These are phyloP conservation scores for Lyophyllum shimeji DNA, from an alignment of 768 basidiomycete species.

Conservation along the genomic window DNA sequence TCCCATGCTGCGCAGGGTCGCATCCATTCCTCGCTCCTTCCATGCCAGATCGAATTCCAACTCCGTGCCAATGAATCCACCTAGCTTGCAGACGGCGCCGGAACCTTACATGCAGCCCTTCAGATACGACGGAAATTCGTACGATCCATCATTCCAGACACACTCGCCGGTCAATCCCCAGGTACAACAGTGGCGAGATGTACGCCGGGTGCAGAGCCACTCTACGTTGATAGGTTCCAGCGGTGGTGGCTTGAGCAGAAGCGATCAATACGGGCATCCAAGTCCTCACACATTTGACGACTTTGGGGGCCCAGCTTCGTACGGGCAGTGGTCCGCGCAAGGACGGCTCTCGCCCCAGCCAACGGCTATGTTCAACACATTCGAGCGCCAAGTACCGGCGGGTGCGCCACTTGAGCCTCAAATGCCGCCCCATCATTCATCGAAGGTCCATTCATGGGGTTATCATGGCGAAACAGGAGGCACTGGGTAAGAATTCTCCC, in stretches of 20 bases:
- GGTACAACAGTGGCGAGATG: slow-evolving; percentile 16
- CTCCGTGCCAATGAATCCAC: background rate
- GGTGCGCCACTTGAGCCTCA: slow-evolving; percentile 9
- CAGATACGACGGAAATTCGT: slow-evolving; percentile 2
- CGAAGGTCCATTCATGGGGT: slow-evolving; percentile 20
- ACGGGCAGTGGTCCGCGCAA: slow-evolving; percentile 12
- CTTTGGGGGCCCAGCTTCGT: slow-evolving; percentile 8
- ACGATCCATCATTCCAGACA: background rate
- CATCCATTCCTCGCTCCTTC: slow-evolving; percentile 15
- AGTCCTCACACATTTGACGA: slow-evolving; percentile 4
- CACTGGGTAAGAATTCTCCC: slow-evolving; percentile 18
- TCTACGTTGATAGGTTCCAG: slow-evolving; percentile 19
- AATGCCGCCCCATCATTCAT: slow-evolving; percentile 5
- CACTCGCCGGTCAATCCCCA: slow-evolving; percentile 9
- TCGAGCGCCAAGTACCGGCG: slow-evolving; percentile 6
- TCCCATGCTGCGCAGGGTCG: slow-evolving; percentile 13
- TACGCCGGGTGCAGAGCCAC: slow-evolving; percentile 26
- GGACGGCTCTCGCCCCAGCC: slow-evolving; percentile 10
- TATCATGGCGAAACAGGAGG: slow-evolving; percentile 23
- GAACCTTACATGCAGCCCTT: slow-evolving; percentile 8
- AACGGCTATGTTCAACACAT: slow-evolving; percentile 5
- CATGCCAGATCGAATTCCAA: slow-evolving; percentile 4
- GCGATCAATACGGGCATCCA: slow-evolving; percentile 4
- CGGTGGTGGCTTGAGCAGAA: slow-evolving; percentile 1
- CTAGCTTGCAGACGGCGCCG: slow-evolving; percentile 3